Evolutionary conservation across 306 rosid genomes (phyloP).

Genomic region (Canavalia ensiformis): DNA sequence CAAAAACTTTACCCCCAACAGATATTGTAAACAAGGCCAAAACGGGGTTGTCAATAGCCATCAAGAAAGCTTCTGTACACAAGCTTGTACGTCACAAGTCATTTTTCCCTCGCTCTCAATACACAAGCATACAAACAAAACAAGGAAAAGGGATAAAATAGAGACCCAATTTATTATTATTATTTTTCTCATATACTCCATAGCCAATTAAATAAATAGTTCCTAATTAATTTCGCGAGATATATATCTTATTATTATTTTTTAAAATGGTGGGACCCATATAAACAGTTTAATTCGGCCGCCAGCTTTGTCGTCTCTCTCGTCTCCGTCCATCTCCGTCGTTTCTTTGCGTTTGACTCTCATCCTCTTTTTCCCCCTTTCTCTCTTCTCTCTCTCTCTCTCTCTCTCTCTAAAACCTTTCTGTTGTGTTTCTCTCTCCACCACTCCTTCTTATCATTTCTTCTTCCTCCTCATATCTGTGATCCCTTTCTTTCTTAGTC

Average conservation of each 20-base stretch:
- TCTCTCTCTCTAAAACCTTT: constrained; percentile 25
- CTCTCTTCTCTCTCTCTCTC: constrained; percentile 37
- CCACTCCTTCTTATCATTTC: constrained; percentile 49
- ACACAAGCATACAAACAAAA: constrained; percentile 41
- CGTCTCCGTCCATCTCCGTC: constrained; percentile 82
- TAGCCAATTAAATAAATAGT: background rate
- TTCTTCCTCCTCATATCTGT: constrained; percentile 37
- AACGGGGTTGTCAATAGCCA: constrained; percentile 58
- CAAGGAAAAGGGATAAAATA: too few relatives aligned
- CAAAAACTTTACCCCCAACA: background rate
- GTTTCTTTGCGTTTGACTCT: constrained; percentile 64
- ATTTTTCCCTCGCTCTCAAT: constrained; percentile 39
- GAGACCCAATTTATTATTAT: background rate
- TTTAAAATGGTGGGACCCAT: constrained; percentile 59
- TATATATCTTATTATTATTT: background rate
- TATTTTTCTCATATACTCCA: background rate
- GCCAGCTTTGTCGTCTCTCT: constrained; percentile 93
- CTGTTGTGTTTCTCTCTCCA: constrained; percentile 37
- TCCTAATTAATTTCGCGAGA: background rate
- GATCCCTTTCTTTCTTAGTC: constrained; percentile 47
- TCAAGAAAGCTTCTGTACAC: constrained; percentile 44
- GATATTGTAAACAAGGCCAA: constrained; percentile 51
- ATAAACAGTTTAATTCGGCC: constrained; percentile 77
- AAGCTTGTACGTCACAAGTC: constrained; percentile 48
- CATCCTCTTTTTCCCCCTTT: background rate